These are phyloP conservation scores for Luffa aegyptiaca DNA, from an alignment of 306 rosid genomes.

Conservation along the genomic window DNA sequence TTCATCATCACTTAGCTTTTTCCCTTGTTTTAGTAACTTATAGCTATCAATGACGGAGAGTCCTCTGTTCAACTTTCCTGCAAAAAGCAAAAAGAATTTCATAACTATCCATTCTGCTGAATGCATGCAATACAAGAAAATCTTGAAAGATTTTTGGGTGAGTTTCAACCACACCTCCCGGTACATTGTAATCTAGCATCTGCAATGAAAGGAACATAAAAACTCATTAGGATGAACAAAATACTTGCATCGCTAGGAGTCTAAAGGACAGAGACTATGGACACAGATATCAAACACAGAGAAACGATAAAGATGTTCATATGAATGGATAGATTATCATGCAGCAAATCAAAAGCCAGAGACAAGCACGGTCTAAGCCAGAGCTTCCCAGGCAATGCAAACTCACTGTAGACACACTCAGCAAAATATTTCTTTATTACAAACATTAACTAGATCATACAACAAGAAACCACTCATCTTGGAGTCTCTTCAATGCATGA, in stretches of 20 bases:
- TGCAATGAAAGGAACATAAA: slow-evolving; percentile 10
- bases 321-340: background rate
- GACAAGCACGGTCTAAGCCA: background rate
- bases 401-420: background rate
- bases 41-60: slow-evolving; percentile 40
- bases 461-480: background rate
- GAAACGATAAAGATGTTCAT: background rate
- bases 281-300: background rate
- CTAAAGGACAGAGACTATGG: background rate
- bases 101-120: background rate
- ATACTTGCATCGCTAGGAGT: background rate
- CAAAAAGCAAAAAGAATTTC: background rate
- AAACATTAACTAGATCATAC: background rate
- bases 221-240: background rate
- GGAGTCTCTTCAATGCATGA: background rate
- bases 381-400: background rate
- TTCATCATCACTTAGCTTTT: slow-evolving; percentile 26
- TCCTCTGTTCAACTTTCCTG: slow-evolving; percentile 42
- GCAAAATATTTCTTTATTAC: background rate
- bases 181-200: slow-evolving; percentile 49
- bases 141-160: background rate
- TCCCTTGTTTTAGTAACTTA: slow-evolving; percentile 25
- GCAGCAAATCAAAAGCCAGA: background rate
- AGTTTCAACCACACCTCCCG: slow-evolving; percentile 24
- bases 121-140: background rate